These are phyloP conservation scores for Raffaelea albimanens DNA, from an alignment of 2,329 filamentous ascomycete genomes.

Conservation along the genomic window DNA sequence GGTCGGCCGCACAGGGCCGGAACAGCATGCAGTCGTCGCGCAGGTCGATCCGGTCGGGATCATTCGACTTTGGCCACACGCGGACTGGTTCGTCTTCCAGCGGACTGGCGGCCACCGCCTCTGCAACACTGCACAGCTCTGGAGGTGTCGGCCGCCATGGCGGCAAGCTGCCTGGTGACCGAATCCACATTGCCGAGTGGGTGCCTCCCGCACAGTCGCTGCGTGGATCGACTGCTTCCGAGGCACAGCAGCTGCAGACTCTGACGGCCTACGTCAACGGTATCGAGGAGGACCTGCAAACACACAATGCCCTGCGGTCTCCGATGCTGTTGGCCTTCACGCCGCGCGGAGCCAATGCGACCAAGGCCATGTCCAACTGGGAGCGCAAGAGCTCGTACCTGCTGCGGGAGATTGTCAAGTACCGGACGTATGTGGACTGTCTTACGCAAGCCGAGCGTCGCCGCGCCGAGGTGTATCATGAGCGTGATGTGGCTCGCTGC, in stretches of 20 bases:
- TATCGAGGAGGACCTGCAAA: slow-evolving; percentile 75
- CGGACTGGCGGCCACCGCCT: slow-evolving; percentile 21
- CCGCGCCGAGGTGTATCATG: slow-evolving; percentile 61
- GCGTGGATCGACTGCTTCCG: slow-evolving; percentile 68
- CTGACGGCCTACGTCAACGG: slow-evolving; percentile 72
- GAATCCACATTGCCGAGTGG: slow-evolving; percentile 80
- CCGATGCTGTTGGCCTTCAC: slow-evolving; percentile 87
- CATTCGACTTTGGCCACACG: slow-evolving; percentile 54
- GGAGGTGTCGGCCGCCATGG: slow-evolving; percentile 1
- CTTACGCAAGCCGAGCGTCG: slow-evolving; percentile 60
- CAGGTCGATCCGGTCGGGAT: slow-evolving; percentile 44
- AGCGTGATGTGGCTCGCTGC: slow-evolving; percentile 43
- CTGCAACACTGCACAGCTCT: background rate
- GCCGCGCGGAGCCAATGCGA: slow-evolving; percentile 68
- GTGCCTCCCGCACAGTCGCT: slow-evolving; percentile 80
- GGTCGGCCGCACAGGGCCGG: slow-evolving; percentile 31
- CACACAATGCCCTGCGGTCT: slow-evolving; percentile 78
- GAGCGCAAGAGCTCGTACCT: slow-evolving; percentile 91
- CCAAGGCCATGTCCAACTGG: slow-evolving; percentile 90
- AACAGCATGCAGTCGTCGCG: slow-evolving; percentile 17
- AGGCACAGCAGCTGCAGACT: slow-evolving; percentile 70
- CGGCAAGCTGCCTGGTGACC: slow-evolving; percentile 69
- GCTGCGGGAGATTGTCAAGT: slow-evolving; percentile 90
- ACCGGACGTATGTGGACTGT: slow-evolving; percentile 86
- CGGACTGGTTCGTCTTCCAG: slow-evolving; percentile 35